Base-by-base conservation (phyloP, 441 rosid species). In the Populus hybrid region DNA sequence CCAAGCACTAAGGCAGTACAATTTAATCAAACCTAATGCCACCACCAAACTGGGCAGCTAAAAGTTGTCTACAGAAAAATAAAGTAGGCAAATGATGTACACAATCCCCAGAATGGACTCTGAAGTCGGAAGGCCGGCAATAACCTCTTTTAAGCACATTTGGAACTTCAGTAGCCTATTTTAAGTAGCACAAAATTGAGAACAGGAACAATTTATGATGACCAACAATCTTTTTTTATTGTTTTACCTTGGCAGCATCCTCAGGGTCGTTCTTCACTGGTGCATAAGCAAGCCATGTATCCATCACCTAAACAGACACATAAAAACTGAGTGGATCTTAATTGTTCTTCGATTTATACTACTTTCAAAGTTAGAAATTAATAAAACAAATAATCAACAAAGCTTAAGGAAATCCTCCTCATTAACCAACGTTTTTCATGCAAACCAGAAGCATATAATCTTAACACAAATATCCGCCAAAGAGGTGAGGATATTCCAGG, bases 201-300 rank as follows among this genome's bases (percentile, higher is more conserved):
- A 38, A 38, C 42, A 38, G 42, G 10, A 38, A 2, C 42, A 38
- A 38, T 38, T 38, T 38, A 38, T 38, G 42, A 38, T 38, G 11
- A 8, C 42, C 42, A 38, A 38, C 42, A 9, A 38, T 7, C 40
- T 36, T 36, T 8, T 38, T 38, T 38, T 38, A 5, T 33, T 33
- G 6, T 6, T 33, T 33, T 33, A 38, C 42, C 42, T 38, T 38
- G 10, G 42, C 42, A 38, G 42, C 42, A 83, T 95, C 95, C 80
- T 87, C 95, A 11, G 95, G 89, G 76, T 89, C 88, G 86, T 87
- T 91, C 89, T 90, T 91, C 80, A 88, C 95, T 9, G 95, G 95
- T 83, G 95, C 88, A 78, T 91, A 91, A 71, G 88, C 93, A 72
- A 91, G 84, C 95, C 95, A 88, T 40, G 91, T 9, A 79, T 91